Evolutionary conservation across 768 basidiomycete genomes (phyloP).

Genomic region (Phanerochaete carnosa): DNA sequence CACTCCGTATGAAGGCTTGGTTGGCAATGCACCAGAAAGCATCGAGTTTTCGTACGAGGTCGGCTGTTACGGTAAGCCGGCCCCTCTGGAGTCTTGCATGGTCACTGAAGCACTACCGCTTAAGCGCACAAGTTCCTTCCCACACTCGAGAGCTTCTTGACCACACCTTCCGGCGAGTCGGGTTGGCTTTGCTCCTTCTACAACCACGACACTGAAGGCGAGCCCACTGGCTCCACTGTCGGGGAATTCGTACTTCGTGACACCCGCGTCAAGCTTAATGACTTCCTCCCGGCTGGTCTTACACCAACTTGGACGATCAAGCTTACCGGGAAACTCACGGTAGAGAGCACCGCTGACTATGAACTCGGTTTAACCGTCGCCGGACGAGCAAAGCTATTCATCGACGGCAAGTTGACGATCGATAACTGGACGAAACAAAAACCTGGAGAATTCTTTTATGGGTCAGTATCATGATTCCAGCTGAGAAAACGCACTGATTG

Average conservation of each 20-base stretch:
- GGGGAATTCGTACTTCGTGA: constrained; percentile 49
- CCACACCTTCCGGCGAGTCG: constrained; percentile 45
- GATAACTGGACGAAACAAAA: constrained; percentile 73
- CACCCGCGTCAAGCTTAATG: constrained; percentile 64
- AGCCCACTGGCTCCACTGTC: constrained; percentile 39
- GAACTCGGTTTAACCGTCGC: constrained; percentile 65
- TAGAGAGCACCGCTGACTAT: constrained; percentile 46
- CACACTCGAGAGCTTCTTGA: constrained; percentile 57
- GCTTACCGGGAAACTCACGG: constrained; percentile 47
- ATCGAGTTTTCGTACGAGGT: constrained; percentile 53
- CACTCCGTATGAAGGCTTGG: constrained; percentile 61
- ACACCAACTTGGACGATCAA: constrained; percentile 53
- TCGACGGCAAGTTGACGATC: constrained; percentile 54
- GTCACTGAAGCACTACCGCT: not conserved
- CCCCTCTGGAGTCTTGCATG: not conserved
- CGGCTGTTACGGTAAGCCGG: constrained; percentile 61
- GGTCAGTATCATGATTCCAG: constrained; percentile 30
- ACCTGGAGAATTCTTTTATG: constrained; percentile 69
- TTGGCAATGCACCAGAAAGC: constrained; percentile 43
- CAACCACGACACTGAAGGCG: constrained; percentile 47
- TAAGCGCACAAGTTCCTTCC: constrained; percentile 68
- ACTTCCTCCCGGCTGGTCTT: constrained; percentile 58
- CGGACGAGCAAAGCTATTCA: constrained; percentile 62
- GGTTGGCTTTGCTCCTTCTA: constrained; percentile 70
- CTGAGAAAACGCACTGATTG: not conserved